Percentiles rank a stretch among this genome's conserved stretches.
phyloP scores from a whole-genome alignment of 176 grass and related monocot species.

The Bolboschoenus planiculmis region DNA sequence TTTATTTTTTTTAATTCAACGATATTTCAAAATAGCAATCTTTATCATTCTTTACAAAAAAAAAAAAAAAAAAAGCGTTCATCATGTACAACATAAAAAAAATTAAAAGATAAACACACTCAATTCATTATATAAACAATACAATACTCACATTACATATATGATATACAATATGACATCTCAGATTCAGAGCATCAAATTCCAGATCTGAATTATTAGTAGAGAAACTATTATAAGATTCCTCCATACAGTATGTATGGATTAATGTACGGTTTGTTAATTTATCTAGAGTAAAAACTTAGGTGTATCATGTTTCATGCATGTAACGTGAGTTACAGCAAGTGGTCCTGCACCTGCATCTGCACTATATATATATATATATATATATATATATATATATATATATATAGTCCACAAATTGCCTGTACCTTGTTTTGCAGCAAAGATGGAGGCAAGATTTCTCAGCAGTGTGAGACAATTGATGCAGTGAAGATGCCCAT shows the following conservation, averaged over 20 bases:
- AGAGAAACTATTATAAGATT: background rate
- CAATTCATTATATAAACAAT: background rate
- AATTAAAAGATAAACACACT: background rate
- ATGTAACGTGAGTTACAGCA: background rate
- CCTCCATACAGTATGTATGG: background rate
- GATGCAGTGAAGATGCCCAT: background rate
- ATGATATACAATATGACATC: background rate
- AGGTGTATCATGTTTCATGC: no score
- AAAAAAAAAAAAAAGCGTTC: no score
- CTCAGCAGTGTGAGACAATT: background rate
- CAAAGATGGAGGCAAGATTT: slow-evolving; percentile 3
- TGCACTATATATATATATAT: no score
- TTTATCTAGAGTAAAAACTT: background rate
- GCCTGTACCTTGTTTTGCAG: background rate
- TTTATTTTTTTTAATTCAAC: no score
- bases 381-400: no score
- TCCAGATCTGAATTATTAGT: background rate
- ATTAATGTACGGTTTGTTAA: background rate
- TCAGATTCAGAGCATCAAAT: background rate
- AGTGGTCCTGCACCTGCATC: background rate
- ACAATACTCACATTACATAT: background rate
- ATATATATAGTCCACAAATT: no score
- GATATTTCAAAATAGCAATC: no score
- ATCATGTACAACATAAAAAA: no score
- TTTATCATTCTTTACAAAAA: no score